These are phyloP conservation scores for Pichia scutulata DNA, from an alignment of 805 yeast species.

Conservation along the genomic window DNA sequence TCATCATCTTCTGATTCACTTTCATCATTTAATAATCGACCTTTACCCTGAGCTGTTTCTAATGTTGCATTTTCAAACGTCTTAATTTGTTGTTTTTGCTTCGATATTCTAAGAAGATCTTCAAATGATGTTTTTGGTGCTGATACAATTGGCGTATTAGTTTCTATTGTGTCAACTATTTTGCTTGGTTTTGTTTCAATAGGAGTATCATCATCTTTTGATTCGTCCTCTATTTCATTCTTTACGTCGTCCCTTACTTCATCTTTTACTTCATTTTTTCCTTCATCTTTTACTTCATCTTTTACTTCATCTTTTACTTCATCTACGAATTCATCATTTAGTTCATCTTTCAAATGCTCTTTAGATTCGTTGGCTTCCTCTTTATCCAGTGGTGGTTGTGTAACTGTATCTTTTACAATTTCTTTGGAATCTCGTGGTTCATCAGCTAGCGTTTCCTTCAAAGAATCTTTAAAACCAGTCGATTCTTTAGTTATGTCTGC, in stretches of 20 bases:
- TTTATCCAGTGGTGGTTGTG: background rate
- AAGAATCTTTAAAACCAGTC: background rate
- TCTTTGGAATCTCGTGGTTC: constrained; percentile 16
- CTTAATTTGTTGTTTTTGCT: background rate
- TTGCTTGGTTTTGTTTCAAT: too few species aligned
- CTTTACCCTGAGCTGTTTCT: background rate
- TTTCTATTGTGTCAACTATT: background rate
- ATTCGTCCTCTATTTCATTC: constrained; percentile 2
- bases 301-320: constrained; percentile 8
- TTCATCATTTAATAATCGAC: background rate
- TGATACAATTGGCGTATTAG: background rate
- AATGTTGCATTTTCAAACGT: background rate
- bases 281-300: constrained; percentile 14
- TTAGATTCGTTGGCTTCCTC: too few species aligned
- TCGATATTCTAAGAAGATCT: background rate
- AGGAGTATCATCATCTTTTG: background rate
- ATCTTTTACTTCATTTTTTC: constrained; percentile 2
- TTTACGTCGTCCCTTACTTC: background rate
- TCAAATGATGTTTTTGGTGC: background rate
- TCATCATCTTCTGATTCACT: background rate
- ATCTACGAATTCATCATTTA: too few species aligned
- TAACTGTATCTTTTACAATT: constrained; percentile 3
- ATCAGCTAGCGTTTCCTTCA: background rate
- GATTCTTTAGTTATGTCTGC: background rate
- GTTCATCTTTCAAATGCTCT: too few species aligned